Conservation (phyloP, 805 yeast genomes). For the Komagataella pastoris region DNA sequence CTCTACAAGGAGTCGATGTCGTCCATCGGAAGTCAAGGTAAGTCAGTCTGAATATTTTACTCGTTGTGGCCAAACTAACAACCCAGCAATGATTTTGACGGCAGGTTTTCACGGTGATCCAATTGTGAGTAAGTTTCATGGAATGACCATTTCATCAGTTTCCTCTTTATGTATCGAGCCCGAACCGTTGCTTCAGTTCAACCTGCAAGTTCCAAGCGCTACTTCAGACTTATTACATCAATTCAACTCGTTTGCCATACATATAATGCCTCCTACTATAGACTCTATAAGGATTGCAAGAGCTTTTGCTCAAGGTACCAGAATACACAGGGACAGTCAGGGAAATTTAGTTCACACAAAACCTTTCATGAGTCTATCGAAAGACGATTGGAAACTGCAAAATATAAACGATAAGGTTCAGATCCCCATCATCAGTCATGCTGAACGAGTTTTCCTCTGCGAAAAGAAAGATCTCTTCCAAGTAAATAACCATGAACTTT, state of each 20-base stretch:
- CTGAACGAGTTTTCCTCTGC: slow-evolving; percentile 54
- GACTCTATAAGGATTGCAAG: slow-evolving; percentile 48
- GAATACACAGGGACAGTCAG: slow-evolving; percentile 22
- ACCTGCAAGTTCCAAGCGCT: slow-evolving; percentile 73
- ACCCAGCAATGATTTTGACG: slow-evolving; percentile 42
- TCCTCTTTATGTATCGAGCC: slow-evolving; percentile 73
- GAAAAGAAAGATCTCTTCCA: slow-evolving; percentile 33
- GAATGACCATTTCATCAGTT: slow-evolving; percentile 80
- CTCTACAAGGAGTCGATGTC: slow-evolving; percentile 20
- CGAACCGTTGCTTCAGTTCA: slow-evolving; percentile 69
- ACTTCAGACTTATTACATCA: slow-evolving; percentile 58
- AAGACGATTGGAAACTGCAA: slow-evolving; percentile 23
- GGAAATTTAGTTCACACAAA: slow-evolving; percentile 20
- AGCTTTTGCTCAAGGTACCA: slow-evolving; percentile 49
- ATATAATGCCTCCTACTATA: slow-evolving; percentile 51
- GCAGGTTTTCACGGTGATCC: slow-evolving; percentile 20
- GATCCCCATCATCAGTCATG: slow-evolving; percentile 43
- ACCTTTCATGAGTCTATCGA: slow-evolving; percentile 36
- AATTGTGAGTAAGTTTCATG: slow-evolving; percentile 27
- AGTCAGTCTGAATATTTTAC: slow-evolving; percentile 4
- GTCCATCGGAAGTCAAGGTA: slow-evolving; percentile 21
- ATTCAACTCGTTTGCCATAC: slow-evolving; percentile 54
- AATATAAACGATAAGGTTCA: slow-evolving; percentile 5
- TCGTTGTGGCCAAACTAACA: not conserved
- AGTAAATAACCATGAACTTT: slow-evolving; percentile 80